A percentile compares a stretch with the other conserved stretches of the same genome.
Evolutionary conservation across 1,284 basidiomycete species (phyloP).

Genomic region (Melampsora abietis-canadensis): DNA sequence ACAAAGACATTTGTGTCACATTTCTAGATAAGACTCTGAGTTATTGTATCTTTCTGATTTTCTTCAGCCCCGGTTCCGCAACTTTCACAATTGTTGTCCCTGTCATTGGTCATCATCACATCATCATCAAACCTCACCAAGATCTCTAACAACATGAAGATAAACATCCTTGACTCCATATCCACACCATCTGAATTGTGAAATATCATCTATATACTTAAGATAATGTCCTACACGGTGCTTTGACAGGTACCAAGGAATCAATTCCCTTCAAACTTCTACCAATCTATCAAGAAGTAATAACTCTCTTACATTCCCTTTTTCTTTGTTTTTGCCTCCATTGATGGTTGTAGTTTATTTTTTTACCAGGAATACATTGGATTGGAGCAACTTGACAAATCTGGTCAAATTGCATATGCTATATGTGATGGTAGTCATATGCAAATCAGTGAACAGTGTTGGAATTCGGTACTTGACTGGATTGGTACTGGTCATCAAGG

Average conservation of each 20-base stretch:
- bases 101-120: no score
- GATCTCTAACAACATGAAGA: no score
- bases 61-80: no score
- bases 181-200: no score
- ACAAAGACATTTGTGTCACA: no score
- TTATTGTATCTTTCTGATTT: no score
- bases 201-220: no score
- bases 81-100: no score
- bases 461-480: slow-evolving; percentile 36
- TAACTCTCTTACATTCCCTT: neutral
- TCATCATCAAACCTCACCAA: no score
- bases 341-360: neutral
- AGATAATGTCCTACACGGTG: no score
- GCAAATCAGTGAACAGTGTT: slow-evolving; percentile 31
- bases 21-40: no score
- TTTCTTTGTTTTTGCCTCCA: neutral
- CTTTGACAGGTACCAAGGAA: slow-evolving; percentile 4
- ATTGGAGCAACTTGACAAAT: slow-evolving; percentile 16
- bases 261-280: slow-evolving; percentile 25
- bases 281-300: slow-evolving; percentile 37
- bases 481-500: slow-evolving; percentile 13
- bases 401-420: slow-evolving; percentile 35
- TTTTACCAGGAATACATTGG: slow-evolving; percentile 35
- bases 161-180: no score
- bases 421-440: slow-evolving; percentile 32